Base-by-base conservation (phyloP, 179 eudicot species). In the Spinacia oleracea region DNA sequence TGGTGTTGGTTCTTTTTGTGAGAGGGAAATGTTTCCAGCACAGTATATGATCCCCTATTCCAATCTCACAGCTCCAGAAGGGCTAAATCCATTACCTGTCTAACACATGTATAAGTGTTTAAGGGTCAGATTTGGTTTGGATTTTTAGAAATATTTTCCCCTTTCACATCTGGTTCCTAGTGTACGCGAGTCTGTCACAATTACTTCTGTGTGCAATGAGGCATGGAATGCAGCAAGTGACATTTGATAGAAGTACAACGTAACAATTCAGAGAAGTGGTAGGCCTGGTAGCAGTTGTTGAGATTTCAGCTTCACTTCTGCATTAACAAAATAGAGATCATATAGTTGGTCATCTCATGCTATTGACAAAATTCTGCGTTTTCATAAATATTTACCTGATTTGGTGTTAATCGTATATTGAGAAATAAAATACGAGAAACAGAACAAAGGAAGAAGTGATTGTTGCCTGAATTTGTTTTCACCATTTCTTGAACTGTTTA, bases 391-490 rank as follows among this genome's bases (percentile, higher is more conserved):
- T 66, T 73, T 35, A n/a, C 56, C 34, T 69, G 42, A 20, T 45
- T 59, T 7, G 62, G 23, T 59, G 48, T 50, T 70, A 45, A 6
- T 69, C 11, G 4, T 23, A 21, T 51, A 11, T 29, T 38, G 62
- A 58, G 63, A 38, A 38, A 38, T 38, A 38, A 6, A 69, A 70
- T 16, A 59, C 48, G 6, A 34, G 53, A 46, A 59, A 9, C 58
- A 62, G 38, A 59, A 43, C 43, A 43, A 46, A 69, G 9, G 56
- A 64, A 45, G 25, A 77, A 55, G 43, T 51, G 70, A 64, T 73
- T 74, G 51, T 42, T 73, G 66, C 72, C 34, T 53, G 15, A 43
- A 20, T 38, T 10, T 72, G 63, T 79, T 79, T 48, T 29, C 38
- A 1, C 35, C 25, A 29, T n/a, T 27, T 53, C 29, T 60, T 70